Evolutionary conservation across 495 filamentous ascomycete genomes (phyloP), one percentile per base, ranked within the genome.

Genomic region (Lasiosphaeria ovina): DNA sequence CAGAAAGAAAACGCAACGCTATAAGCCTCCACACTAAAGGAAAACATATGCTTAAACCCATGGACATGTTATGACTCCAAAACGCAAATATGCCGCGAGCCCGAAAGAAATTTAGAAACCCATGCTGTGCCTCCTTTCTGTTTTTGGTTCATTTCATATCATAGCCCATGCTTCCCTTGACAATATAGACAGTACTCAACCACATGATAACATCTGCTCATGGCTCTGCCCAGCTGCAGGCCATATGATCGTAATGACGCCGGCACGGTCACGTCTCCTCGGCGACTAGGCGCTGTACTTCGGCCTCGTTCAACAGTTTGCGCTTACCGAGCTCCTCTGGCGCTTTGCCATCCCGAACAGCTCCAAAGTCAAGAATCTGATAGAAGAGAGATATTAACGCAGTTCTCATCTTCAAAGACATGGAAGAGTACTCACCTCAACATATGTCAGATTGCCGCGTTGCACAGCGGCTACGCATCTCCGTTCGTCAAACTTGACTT

Each of bases 391-490:
- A 36, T 31, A 33, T 62, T 58, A 67, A 7, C 54, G 24, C 10
- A 49, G 1, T 34, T n/a, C 9, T 36, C 49, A 8, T 31, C 61
- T 47, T 49, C 63, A 49, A 32, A 34, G 38, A 55, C 33, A 34
- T 14, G 24, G 14, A 14, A 31, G 53, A 35, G 51, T 56, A 74
- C 87, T 80, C 72, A 98, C 94, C 85, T 99, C 94, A 52, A 99
- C 91, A 68, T 96, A 98, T 5, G 95, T 98, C 66, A 96, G 69
- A 63, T 86, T 87, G 55, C 95, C 90, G 48, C 94, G 82, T 78
- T 99, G 95, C 62, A 99, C 94, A 35, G 94, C 94, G 53, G 94
- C 94, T 49, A 99, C 94, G 72, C 94, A 99, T 73, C 92, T 81
- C 60, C 94, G 83, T 70, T 96, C 90, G 71, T 99, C 92, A 74